Evolutionary conservation across 805 yeast genomes (phyloP), one percentile per base, ranked within the genome.

Genomic region (Clavispora fructus): DNA sequence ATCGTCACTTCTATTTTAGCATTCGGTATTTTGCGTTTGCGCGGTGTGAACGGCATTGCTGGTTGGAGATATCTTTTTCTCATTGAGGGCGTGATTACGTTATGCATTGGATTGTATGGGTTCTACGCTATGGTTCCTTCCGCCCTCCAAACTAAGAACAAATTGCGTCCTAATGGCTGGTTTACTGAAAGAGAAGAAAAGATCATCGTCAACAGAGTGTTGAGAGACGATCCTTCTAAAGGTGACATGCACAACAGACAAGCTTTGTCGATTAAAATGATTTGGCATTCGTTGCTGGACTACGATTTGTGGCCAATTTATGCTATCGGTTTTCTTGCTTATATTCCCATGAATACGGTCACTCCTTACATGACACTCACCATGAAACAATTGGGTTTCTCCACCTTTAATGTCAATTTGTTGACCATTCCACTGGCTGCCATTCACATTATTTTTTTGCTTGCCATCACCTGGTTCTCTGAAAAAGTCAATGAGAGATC

Each of bases 11-110:
- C 81, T 3, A 58, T 81, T 19, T 62, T 77, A 29, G 82, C 63
- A 0, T 78, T 71, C 50, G 88, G 80, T 2, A 61, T 83, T 35
- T 66, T 81, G 42, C 71, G 70, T 45, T 64, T 83, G 62, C 64
- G 77, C 29, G 81, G 79, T 14, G 48, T 55, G 1, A 49, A 53
- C 13, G 74, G 79, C 4, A 27, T 73, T 68, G 68, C 62, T 25
- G 79, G 80, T 27, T 84, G 89, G 89, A 69, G 76, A 44, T 84
- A 83, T 80, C 65, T 84, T 19, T 84, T 84, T 52, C 57, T 84
- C 16, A 70, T 85, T 44, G 87, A 83, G 58, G 89, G 90, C 5
- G 43, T 74, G 6, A 54, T 81, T 38, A 82, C 89, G 1, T 60
- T 82, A 6, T 16, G 58, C 2, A 69, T 84, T 51, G 89, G 88